Conservation (phyloP, 805 yeast genomes). For the Candida sonorensis region DNA sequence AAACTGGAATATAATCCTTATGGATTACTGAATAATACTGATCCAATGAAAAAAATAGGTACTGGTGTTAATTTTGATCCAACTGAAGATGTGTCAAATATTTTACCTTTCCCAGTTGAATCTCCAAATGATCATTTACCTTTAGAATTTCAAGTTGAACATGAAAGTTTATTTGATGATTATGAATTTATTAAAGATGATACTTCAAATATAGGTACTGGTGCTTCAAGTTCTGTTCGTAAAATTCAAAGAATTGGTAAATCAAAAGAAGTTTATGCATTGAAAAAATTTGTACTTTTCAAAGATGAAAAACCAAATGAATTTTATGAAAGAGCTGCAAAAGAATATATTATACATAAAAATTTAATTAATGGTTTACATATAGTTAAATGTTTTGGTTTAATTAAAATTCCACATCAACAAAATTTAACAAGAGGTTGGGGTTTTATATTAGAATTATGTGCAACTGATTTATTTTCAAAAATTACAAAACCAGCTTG, state of each 20-base stretch:
- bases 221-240: constrained; percentile 70
- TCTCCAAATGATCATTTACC: constrained; percentile 69
- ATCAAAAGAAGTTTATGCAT: constrained; percentile 51
- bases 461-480: constrained; percentile 53
- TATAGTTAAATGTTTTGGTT: constrained; percentile 50
- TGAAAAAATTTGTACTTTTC: constrained; percentile 61
- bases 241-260: constrained; percentile 34
- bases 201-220: constrained; percentile 55
- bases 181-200: constrained; percentile 42
- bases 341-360: constrained; percentile 64
- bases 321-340: constrained; percentile 62
- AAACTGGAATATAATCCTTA: constrained; percentile 62
- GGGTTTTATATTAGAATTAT: constrained; percentile 71
- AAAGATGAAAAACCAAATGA: constrained; percentile 63
- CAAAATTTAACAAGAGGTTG: constrained; percentile 56
- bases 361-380: constrained; percentile 50
- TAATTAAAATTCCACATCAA: constrained; percentile 57
- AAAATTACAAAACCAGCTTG: constrained; percentile 56
- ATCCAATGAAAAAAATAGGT: no score
- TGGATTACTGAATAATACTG: no score
- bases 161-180: constrained; percentile 48
- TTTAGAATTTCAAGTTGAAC: constrained; percentile 42
- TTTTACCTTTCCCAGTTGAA: constrained; percentile 59
- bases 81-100: constrained; percentile 34
- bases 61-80: constrained; percentile 19